Base-by-base conservation (phyloP, 176 grass and related monocot genomes). In the Carex kokanica region DNA sequence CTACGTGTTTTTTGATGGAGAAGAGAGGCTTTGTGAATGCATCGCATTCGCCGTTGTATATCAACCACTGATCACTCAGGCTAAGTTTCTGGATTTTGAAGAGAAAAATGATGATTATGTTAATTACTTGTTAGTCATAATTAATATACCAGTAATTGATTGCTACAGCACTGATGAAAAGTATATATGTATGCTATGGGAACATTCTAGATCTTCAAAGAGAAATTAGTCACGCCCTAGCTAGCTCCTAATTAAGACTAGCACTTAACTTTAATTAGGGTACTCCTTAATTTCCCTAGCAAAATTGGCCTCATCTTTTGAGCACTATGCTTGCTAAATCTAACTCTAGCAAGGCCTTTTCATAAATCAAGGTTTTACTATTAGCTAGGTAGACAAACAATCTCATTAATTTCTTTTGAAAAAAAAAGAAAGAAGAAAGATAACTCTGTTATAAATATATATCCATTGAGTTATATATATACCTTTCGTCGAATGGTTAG, bases 401-500 rank as follows among this genome's bases (percentile, higher is more conserved):
- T 17, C 3, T 16, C 29, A n/a, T n/a, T n/a, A n/a, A 67, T 67
- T 67, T 67, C 64, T 67, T 12, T 36, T 67, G 13, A 7, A 68
- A 68, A 68, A 8, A 36, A 13, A 68, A n/a, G n/a, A n/a, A n/a
- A n/a, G n/a, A n/a, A n/a, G n/a, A 40, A 8, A 36, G 25, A 27
- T 13, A 32, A 36, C 6, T 34, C 31, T 65, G 12, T 66, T 41
- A 43, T 43, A 43, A 49, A 49, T 68, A 40, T 40, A 68, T 68
- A 68, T 68, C 24, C 11, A 64, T 27, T 15, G 32, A 52, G 36
- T 24, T 52, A 27, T 16, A 60, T 34, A 59, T 0, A 5, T 90
- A 90, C 88, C 88, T 90, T 98, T 77, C 95, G 89, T 24, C 95
- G 83, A 62, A 94, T 84, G 36, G 95, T 94, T 75, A 90, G 91